Percentiles rank a stretch among this genome's conserved stretches.
These are phyloP conservation scores for Mortierella claussenii DNA, from an alignment of 192 early-diverging fungal species.

Conservation along the genomic window DNA sequence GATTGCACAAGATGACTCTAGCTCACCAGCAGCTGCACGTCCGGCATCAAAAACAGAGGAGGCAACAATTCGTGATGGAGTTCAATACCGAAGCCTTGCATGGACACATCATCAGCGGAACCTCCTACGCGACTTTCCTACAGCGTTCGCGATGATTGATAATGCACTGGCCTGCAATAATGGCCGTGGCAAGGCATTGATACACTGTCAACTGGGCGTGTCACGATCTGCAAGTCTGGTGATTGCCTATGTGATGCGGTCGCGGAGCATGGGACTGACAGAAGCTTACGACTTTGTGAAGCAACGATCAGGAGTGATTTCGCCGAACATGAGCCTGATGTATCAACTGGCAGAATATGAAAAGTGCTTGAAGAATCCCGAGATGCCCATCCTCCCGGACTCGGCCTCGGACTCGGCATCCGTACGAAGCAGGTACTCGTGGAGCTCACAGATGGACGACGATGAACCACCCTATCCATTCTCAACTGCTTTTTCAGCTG, in stretches of 20 bases:
- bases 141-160: constrained; percentile 75
- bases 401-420: neutral
- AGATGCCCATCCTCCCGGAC: neutral
- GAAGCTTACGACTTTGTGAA: constrained; percentile 67
- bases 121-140: constrained; percentile 66
- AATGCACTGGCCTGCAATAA: constrained; percentile 47
- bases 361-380: constrained; percentile 30
- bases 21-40: constrained; percentile 6
- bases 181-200: constrained; percentile 65
- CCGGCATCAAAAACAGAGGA: neutral
- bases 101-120: constrained; percentile 83
- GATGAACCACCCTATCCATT: constrained; percentile 52
- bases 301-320: constrained; percentile 36
- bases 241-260: constrained; percentile 77
- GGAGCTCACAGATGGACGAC: constrained; percentile 40
- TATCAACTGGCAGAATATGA: constrained; percentile 52
- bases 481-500: constrained; percentile 18
- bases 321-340: constrained; percentile 53
- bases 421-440: constrained; percentile 15
- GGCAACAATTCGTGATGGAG: constrained; percentile 12
- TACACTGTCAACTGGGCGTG: constrained; percentile 79
- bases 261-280: constrained; percentile 55
- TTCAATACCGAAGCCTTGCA: constrained; percentile 68
- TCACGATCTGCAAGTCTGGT: constrained; percentile 74
- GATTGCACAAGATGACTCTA: constrained; percentile 56